Conservation (phyloP, 208 protist species). For the Leishmania turanica region DNA sequence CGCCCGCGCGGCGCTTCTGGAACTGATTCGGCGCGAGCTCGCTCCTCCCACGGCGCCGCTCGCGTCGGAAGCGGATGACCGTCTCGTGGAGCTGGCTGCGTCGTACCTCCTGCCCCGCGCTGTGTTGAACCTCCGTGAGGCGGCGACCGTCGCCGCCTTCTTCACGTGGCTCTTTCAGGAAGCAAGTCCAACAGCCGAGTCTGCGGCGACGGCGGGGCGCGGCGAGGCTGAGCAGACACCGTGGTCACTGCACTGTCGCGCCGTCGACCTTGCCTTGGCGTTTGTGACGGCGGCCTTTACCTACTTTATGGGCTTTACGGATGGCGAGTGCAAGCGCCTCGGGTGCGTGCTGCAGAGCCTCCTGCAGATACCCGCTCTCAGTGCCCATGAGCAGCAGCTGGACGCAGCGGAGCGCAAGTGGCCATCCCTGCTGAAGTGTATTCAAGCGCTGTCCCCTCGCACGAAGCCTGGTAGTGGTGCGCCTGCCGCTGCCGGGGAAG, state of each 20-base stretch:
- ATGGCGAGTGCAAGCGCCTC: slow-evolving; percentile 74
- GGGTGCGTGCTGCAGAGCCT: slow-evolving; percentile 54
- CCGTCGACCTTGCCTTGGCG: slow-evolving; percentile 51
- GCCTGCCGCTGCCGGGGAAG: background rate
- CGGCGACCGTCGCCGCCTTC: slow-evolving; percentile 62
- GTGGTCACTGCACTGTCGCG: slow-evolving; percentile 3
- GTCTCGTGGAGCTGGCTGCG: slow-evolving; percentile 37
- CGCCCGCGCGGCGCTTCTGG: slow-evolving; percentile 7
- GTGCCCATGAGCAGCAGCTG: slow-evolving; percentile 10
- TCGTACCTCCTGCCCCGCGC: slow-evolving; percentile 75
- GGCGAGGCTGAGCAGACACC: background rate
- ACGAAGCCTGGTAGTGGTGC: background rate
- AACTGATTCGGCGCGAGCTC: slow-evolving; percentile 12
- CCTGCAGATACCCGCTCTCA: slow-evolving; percentile 22
- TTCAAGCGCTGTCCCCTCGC: slow-evolving; percentile 6
- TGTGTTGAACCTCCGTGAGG: slow-evolving; percentile 68
- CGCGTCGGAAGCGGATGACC: slow-evolving; percentile 17
- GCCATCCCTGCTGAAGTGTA: slow-evolving; percentile 5
- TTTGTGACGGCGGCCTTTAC: slow-evolving; percentile 54
- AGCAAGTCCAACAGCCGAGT: background rate
- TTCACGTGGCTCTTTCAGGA: slow-evolving; percentile 47
- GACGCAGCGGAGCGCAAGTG: slow-evolving; percentile 3
- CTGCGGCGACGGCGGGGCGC: background rate
- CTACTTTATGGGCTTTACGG: slow-evolving; percentile 74
- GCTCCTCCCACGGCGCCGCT: slow-evolving; percentile 2